phyloP scores from a whole-genome alignment of 441 rosid genomes.

The Francoa sonchifolia region DNA sequence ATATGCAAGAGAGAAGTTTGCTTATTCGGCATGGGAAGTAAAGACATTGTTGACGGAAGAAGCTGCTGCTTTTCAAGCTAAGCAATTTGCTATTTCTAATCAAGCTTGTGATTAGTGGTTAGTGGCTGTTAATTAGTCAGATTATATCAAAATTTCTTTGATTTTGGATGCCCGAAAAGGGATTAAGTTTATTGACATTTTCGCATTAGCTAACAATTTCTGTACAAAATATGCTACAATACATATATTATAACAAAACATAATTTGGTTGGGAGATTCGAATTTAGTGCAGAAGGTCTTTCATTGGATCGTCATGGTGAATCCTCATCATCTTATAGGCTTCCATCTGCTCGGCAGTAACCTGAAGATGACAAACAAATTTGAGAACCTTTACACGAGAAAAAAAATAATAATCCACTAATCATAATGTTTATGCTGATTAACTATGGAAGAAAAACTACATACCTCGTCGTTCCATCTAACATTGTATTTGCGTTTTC shows the following conservation, averaged over 20 bases:
- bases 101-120: constrained; percentile 35
- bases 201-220: not conserved
- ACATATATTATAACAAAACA: not conserved
- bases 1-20: constrained; percentile 44
- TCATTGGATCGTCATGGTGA: constrained; percentile 82
- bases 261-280: too few species aligned
- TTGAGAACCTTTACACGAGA: too few species aligned
- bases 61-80: constrained; percentile 48
- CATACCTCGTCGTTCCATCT: constrained; percentile 69
- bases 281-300: constrained; percentile 38
- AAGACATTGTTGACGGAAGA: constrained; percentile 55
- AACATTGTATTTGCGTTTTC: constrained; percentile 87
- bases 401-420: not conserved
- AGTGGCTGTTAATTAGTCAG: not conserved
- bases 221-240: not conserved
- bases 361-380: constrained; percentile 22
- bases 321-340: constrained; percentile 76
- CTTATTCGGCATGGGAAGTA: constrained; percentile 66
- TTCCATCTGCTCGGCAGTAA: constrained; percentile 81
- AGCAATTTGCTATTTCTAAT: constrained; percentile 40
- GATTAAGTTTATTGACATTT: too few species aligned
- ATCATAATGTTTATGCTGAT: not conserved
- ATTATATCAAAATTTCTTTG: not conserved
- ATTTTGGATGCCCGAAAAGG: not conserved
- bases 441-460: not conserved